Evolutionary conservation across 2,329 filamentous ascomycete species (phyloP).

Genomic region (Bimuria novae-zelandiae): DNA sequence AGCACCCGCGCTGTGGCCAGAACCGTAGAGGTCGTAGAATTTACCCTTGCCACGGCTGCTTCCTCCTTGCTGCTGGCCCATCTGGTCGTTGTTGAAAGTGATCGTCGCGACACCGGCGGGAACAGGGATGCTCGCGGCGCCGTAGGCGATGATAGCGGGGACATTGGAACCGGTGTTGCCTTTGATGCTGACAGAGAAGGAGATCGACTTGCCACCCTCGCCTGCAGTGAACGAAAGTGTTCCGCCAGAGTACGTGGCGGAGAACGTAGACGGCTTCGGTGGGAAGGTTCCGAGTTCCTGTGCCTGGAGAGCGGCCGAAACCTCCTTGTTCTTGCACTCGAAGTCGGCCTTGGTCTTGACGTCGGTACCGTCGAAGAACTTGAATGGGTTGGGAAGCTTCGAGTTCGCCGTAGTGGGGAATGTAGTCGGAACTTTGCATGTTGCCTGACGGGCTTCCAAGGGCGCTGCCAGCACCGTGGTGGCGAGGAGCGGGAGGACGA

Average conservation of each 20-base stretch:
- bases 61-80: slow-evolving; percentile 55
- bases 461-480: slow-evolving; percentile 36
- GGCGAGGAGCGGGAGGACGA: slow-evolving; percentile 35
- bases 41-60: slow-evolving; percentile 60
- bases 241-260: slow-evolving; percentile 36
- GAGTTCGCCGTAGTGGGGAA: slow-evolving; percentile 36
- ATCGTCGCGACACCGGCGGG: slow-evolving; percentile 61
- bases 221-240: slow-evolving; percentile 42
- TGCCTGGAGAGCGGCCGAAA: slow-evolving; percentile 41
- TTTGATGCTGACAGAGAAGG: slow-evolving; percentile 44
- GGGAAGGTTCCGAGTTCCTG: slow-evolving; percentile 47
- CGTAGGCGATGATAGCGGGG: slow-evolving; percentile 63
- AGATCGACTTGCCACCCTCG: slow-evolving; percentile 42
- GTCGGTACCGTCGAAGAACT: slow-evolving; percentile 41
- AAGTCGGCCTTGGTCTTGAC: slow-evolving; percentile 44
- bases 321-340: slow-evolving; percentile 44
- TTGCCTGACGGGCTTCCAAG: slow-evolving; percentile 36
- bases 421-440: slow-evolving; percentile 35
- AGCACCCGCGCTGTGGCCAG: slow-evolving; percentile 60
- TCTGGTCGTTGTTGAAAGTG: slow-evolving; percentile 63
- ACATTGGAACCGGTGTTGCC: slow-evolving; percentile 54
- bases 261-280: slow-evolving; percentile 40
- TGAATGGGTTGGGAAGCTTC: slow-evolving; percentile 47
- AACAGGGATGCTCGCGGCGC: slow-evolving; percentile 59
- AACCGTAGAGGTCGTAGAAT: slow-evolving; percentile 65